Evolutionary conservation across 495 filamentous ascomycete species (phyloP), one percentile per base, ranked within the genome.

Genomic region (Penicillium cataractarum): DNA sequence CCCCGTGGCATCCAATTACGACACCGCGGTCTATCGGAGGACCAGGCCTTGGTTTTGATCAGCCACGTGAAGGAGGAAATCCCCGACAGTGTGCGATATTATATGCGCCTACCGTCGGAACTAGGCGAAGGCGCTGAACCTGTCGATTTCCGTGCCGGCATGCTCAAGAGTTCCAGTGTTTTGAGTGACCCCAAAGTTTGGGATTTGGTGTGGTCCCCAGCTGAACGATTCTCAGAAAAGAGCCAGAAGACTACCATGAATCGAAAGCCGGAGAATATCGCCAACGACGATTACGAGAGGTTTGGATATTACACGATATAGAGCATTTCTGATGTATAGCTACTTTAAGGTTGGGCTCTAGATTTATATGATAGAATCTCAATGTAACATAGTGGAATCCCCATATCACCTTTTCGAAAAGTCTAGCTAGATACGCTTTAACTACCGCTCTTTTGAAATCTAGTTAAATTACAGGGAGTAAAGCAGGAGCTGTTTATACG

Each of bases 1-100:
- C 35, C 33, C 5, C 19, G 24, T 4, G 35, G 6, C 3, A 9
- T 57, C 12, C 32, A 50, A 1, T 55, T 66, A 15, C 69, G 66
- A 29, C 58, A 62, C 58, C 39, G 48, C 13, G 77, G 77, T 0
- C 73, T 96, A 40, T 78, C 78, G 2, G 79, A 87, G 4, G 67
- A 86, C 15, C 93, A 97, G 71, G 92, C 92, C 1, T 76, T 97
- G 60, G 82, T 98, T 15, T 87, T 91, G 42, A 92, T 97, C 55
- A 94, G 91, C 65, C 94, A 98, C 76, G 83, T 91, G n/a, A 84
- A 85, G 53, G 92, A 96, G 65, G 94, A 98, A 73, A 91, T 97
- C 12, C 94, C 94, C 0, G 85, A 87, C 35, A 86, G 85, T 50
- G 84, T 97, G 19, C 76, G 90, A 27, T 82, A 90, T 73, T 98